A percentile compares a stretch with the other conserved stretches of the same genome.
These are phyloP conservation scores for Aspergillus japonicus DNA, from an alignment of 2,329 filamentous ascomycete species.

Conservation along the genomic window DNA sequence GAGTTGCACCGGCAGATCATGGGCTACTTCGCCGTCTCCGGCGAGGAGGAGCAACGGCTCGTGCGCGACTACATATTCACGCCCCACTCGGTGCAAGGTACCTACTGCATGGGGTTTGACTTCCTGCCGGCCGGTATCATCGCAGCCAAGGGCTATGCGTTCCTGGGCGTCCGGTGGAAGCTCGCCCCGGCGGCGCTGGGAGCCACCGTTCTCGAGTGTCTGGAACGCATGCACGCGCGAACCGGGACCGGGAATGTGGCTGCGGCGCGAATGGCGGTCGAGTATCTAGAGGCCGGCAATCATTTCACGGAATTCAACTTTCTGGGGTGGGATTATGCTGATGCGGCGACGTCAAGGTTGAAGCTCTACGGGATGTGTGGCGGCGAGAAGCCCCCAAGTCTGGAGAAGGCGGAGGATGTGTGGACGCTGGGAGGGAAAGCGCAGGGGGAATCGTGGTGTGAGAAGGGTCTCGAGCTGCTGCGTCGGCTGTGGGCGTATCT, in stretches of 20 bases:
- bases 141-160: background rate
- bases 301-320: constrained; percentile 5
- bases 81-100: background rate
- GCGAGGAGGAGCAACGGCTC: background rate
- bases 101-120: background rate
- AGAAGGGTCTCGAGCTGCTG: background rate
- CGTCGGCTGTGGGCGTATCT: constrained; percentile 1
- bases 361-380: constrained; percentile 1
- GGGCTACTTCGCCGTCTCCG: background rate
- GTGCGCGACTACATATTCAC: background rate
- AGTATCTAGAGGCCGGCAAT: background rate
- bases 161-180: background rate
- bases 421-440: constrained; percentile 1
- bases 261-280: background rate
- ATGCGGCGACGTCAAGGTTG: background rate
- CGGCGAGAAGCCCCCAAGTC: background rate
- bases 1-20: background rate
- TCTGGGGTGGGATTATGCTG: constrained; percentile 3
- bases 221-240: background rate
- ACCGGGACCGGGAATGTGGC: background rate
- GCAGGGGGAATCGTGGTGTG: background rate
- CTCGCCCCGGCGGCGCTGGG: background rate
- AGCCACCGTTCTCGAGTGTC: background rate
- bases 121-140: background rate
- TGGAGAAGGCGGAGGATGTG: background rate